Conservation (phyloP, 1,284 basidiomycete species). For the Bjerkandera adusta region DNA sequence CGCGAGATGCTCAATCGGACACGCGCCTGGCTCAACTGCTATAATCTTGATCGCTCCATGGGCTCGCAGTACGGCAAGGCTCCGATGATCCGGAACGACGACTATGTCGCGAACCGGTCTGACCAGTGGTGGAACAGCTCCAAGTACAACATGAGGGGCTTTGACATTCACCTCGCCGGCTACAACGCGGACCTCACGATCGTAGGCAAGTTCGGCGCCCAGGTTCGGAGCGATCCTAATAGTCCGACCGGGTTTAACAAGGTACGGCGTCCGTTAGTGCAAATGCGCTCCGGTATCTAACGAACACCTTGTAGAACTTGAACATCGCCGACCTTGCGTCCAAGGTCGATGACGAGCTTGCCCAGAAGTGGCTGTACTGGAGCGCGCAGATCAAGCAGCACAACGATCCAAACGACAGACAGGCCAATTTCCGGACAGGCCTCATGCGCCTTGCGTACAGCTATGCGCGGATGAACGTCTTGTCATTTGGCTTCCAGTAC, state of each 20-base stretch:
- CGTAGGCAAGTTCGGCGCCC: conserved; percentile 56
- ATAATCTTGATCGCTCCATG: conserved; percentile 79
- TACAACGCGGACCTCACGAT: conserved; percentile 72
- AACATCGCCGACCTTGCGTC: conserved; percentile 64
- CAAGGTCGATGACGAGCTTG: conserved; percentile 63
- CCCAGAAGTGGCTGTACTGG: conserved; percentile 55
- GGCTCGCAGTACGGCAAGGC: conserved; percentile 83
- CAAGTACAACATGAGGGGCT: conserved; percentile 61
- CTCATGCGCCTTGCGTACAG: conserved; percentile 64
- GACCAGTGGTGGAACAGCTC: conserved; percentile 74
- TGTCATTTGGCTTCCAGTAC: conserved; percentile 78
- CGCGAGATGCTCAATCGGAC: conserved; percentile 86
- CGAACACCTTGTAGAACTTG: conserved; percentile 40
- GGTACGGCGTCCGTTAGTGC: conserved; percentile 32
- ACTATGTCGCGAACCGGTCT: conserved; percentile 74
- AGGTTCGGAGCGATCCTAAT: conserved; percentile 70
- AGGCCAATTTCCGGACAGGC: conserved; percentile 60
- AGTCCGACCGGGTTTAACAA: conserved; percentile 74
- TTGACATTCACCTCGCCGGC: conserved; percentile 73
- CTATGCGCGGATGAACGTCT: conserved; percentile 64
- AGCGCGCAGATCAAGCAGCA: conserved; percentile 42
- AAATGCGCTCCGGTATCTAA: neutral
- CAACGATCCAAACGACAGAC: conserved; percentile 48
- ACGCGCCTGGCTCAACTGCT: conserved; percentile 85
- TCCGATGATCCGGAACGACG: conserved; percentile 70